Percentiles rank a stretch among this genome's conserved stretches.
Conservation (phyloP, 257 asterid genomes). For the Solanum pimpinellifolium region DNA sequence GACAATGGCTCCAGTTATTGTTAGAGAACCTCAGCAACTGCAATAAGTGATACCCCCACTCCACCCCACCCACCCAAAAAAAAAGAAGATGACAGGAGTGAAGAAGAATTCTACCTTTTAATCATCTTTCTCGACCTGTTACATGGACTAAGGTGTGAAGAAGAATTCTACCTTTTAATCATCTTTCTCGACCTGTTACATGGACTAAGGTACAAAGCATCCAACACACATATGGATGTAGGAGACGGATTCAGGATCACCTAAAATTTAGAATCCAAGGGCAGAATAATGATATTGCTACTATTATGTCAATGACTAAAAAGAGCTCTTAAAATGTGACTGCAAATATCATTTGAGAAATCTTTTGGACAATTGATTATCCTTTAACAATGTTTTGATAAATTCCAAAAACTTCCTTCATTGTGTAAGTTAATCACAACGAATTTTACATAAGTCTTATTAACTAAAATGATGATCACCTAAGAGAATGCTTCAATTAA, state of each 20-base stretch:
- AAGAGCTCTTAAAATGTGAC: not conserved
- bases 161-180: not conserved
- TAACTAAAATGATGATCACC: not conserved
- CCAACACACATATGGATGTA: not conserved
- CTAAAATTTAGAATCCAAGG: not conserved
- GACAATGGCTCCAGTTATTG: not conserved
- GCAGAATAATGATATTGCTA: not conserved
- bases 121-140: not conserved
- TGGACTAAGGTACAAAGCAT: not conserved
- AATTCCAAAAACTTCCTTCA: not conserved
- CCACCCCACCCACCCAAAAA: not conserved
- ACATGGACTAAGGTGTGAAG: not conserved
- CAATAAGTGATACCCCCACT: not conserved
- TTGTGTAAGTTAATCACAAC: not conserved
- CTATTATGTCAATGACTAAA: not conserved
- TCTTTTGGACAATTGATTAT: not conserved
- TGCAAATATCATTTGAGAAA: not conserved
- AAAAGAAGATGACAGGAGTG: not conserved
- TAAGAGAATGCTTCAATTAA: not conserved
- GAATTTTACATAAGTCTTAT: not conserved
- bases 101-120: not conserved
- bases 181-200: not conserved
- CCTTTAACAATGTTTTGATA: not conserved
- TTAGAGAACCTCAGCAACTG: not conserved
- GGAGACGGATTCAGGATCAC: not conserved